Conservation (phyloP, 257 asterid genomes). For the Paulownia fortunei region DNA sequence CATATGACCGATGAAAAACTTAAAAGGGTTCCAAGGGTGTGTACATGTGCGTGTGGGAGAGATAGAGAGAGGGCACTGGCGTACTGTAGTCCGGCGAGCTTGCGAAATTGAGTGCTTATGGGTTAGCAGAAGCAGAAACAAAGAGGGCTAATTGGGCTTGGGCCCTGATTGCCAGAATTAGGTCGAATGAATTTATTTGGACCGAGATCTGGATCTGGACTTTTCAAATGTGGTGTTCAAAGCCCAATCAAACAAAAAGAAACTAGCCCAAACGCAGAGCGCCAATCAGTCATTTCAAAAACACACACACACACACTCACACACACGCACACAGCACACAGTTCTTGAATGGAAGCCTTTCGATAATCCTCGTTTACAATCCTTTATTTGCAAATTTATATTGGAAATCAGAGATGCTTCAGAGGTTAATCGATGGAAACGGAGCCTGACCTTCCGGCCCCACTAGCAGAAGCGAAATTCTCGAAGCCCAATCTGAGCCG, state of each 20-base stretch:
- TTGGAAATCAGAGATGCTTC: constrained; percentile 28
- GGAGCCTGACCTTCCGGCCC: constrained; percentile 64
- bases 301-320: not conserved
- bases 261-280: constrained; percentile 19
- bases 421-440: constrained; percentile 60
- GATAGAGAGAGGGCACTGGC: too few species aligned
- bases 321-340: not conserved
- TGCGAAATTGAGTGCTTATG: too few species aligned
- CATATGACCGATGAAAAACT: not conserved
- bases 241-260: too few species aligned
- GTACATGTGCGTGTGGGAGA: too few species aligned
- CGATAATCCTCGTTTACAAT: not conserved
- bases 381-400: not conserved
- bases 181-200: not conserved
- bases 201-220: not conserved
- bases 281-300: constrained; percentile 27
- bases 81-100: too few species aligned
- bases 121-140: too few species aligned
- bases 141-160: not conserved
- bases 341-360: constrained; percentile 18
- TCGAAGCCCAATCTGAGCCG: constrained; percentile 43
- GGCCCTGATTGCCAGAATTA: not conserved
- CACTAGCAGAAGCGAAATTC: constrained; percentile 34
- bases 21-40: not conserved
- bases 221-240: too few species aligned